These are phyloP conservation scores for Ascocoryne sarcoides DNA, from an alignment of 2,329 filamentous ascomycete species.

Conservation along the genomic window DNA sequence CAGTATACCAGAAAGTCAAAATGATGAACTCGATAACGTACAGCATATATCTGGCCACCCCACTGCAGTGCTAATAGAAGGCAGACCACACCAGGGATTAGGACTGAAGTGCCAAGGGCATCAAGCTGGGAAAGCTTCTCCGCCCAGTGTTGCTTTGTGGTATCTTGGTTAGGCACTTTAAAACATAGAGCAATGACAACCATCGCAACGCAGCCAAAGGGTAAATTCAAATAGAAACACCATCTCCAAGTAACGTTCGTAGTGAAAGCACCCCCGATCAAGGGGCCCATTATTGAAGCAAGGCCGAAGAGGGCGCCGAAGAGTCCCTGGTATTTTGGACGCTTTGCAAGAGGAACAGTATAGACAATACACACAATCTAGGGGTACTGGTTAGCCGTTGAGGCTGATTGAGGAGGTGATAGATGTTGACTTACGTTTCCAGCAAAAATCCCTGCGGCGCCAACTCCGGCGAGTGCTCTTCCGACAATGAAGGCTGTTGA, in stretches of 20 bases:
- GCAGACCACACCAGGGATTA: conserved; percentile 26
- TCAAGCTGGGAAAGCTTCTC: conserved; percentile 31
- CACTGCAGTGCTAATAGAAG: conserved; percentile 24
- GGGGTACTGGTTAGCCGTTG: conserved; percentile 1
- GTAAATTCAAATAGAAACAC: conserved; percentile 31
- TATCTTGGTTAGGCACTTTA: neutral
- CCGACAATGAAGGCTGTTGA: conserved; percentile 1
- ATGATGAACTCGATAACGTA: too few species aligned
- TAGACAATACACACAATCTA: conserved; percentile 18
- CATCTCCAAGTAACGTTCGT: conserved; percentile 31
- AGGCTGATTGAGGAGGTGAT: conserved; percentile 23
- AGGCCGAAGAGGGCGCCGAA: conserved; percentile 24
- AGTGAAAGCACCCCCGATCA: conserved; percentile 26
- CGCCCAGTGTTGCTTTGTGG: conserved; percentile 1
- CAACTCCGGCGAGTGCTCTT: neutral
- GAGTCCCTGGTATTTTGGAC: conserved; percentile 23
- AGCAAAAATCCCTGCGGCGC: neutral
- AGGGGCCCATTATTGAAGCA: conserved; percentile 18
- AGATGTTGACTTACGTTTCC: conserved; percentile 34
- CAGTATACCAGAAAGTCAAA: too few species aligned
- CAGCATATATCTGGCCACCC: conserved; percentile 19
- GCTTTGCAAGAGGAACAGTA: conserved; percentile 17
- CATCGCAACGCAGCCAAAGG: conserved; percentile 16
- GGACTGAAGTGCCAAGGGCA: conserved; percentile 34
- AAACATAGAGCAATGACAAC: neutral